A percentile compares a stretch with the other conserved stretches of the same genome.
These are phyloP conservation scores for Lophiostoma macrostomum DNA, from an alignment of 495 filamentous ascomycete genomes.

Conservation along the genomic window DNA sequence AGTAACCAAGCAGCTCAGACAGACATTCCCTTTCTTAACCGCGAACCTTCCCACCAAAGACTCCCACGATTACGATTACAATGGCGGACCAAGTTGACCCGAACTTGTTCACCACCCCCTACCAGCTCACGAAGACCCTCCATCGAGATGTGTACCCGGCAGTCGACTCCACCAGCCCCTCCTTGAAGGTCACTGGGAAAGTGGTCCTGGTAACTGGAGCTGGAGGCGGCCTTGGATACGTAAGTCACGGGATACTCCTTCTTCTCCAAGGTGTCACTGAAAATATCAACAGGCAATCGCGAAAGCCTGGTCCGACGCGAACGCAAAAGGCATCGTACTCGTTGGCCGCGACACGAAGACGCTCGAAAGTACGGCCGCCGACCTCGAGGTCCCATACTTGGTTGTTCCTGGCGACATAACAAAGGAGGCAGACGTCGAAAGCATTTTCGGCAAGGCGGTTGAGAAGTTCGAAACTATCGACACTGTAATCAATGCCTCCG, in stretches of 20 bases:
- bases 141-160: conserved; percentile 48
- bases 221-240: conserved; percentile 45
- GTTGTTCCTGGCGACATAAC: conserved; percentile 38
- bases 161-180: conserved; percentile 41
- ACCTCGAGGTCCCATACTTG: conserved; percentile 41
- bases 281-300: conserved; percentile 41
- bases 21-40: too few relatives aligned
- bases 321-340: conserved; percentile 44
- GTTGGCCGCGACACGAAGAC: conserved; percentile 38
- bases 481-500: conserved; percentile 21
- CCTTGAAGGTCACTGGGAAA: conserved; percentile 43
- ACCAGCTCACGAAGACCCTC: conserved; percentile 34
- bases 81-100: conserved; percentile 11
- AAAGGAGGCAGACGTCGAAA: conserved; percentile 33
- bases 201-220: conserved; percentile 49
- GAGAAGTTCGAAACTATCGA: conserved; percentile 34
- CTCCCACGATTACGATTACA: too few relatives aligned
- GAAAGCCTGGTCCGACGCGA: conserved; percentile 43
- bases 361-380: conserved; percentile 37
- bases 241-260: neutral
- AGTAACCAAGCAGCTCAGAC: too few relatives aligned
- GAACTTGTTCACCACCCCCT: conserved; percentile 22
- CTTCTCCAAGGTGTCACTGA: neutral
- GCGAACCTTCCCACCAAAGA: too few relatives aligned
- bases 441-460: conserved; percentile 42